A percentile compares a stretch with the other conserved stretches of the same genome.
phyloP scores from a whole-genome alignment of 78 protist species.

The Blattamonas nauphoetae region DNA sequence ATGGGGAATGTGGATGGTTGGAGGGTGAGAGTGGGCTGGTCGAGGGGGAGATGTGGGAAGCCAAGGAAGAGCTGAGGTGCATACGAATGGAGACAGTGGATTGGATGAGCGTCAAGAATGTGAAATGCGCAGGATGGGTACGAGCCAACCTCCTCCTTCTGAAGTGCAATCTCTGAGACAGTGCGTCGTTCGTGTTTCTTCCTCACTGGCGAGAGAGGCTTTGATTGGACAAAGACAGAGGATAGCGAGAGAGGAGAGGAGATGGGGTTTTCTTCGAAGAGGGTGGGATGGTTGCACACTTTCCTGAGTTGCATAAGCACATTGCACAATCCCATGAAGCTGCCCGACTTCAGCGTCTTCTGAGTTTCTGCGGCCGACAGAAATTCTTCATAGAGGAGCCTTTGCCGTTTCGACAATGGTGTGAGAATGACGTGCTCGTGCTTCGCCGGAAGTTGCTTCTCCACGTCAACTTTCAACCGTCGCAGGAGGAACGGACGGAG shows the following conservation, averaged over 20 bases:
- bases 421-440: slow-evolving; percentile 56
- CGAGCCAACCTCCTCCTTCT: no score
- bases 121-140: background rate
- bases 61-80: background rate
- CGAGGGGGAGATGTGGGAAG: no score
- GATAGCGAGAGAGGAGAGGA: slow-evolving; percentile 43
- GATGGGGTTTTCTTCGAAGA: slow-evolving; percentile 67
- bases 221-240: background rate
- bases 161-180: no score
- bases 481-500: slow-evolving; percentile 83
- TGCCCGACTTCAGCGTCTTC: slow-evolving; percentile 33
- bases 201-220: background rate
- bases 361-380: slow-evolving; percentile 50
- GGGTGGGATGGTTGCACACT: slow-evolving; percentile 86
- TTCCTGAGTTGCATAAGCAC: slow-evolving; percentile 78
- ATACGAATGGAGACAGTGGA: background rate
- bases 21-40: no score
- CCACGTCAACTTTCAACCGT: slow-evolving; percentile 83
- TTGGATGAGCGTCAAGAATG: background rate
- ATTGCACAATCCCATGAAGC: slow-evolving; percentile 47
- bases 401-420: slow-evolving; percentile 67
- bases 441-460: slow-evolving; percentile 62
- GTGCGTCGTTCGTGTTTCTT: background rate
- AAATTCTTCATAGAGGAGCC: slow-evolving; percentile 64
- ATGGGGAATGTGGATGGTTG: no score